These are phyloP conservation scores for Leccinellum luteum DNA, from an alignment of 768 basidiomycete genomes.

Conservation along the genomic window DNA sequence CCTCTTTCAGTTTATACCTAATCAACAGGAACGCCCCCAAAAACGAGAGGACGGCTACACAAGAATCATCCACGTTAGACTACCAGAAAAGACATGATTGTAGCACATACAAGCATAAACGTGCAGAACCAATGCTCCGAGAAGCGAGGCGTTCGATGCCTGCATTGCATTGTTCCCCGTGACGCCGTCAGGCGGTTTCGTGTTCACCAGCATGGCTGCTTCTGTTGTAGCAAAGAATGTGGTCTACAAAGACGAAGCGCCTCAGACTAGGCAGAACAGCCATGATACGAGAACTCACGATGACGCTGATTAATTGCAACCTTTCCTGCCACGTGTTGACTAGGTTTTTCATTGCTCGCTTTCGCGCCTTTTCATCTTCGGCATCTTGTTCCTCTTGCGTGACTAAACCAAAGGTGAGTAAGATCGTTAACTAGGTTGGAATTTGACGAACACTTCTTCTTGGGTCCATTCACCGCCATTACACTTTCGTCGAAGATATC, in stretches of 20 bases:
- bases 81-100: neutral
- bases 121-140: conserved; percentile 55
- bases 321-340: conserved; percentile 64
- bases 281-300: conserved; percentile 37
- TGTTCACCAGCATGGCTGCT: conserved; percentile 47
- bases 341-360: conserved; percentile 47
- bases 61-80: neutral
- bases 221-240: conserved; percentile 64
- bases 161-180: conserved; percentile 17
- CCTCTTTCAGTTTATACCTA: conserved; percentile 53
- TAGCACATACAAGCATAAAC: conserved; percentile 43
- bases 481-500: conserved; percentile 18
- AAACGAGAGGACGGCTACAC: conserved; percentile 45
- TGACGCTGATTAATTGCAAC: conserved; percentile 57
- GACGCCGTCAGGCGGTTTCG: conserved; percentile 31
- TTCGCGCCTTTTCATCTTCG: conserved; percentile 43
- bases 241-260: conserved; percentile 36
- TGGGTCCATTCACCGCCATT: neutral
- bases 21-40: conserved; percentile 55
- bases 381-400: conserved; percentile 51
- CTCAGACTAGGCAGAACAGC: neutral
- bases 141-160: conserved; percentile 45
- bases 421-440: neutral
- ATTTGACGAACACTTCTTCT: conserved; percentile 20
- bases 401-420: conserved; percentile 22